Conservation (phyloP, 148 eudicot genomes). For the Diospyros lotus region DNA sequence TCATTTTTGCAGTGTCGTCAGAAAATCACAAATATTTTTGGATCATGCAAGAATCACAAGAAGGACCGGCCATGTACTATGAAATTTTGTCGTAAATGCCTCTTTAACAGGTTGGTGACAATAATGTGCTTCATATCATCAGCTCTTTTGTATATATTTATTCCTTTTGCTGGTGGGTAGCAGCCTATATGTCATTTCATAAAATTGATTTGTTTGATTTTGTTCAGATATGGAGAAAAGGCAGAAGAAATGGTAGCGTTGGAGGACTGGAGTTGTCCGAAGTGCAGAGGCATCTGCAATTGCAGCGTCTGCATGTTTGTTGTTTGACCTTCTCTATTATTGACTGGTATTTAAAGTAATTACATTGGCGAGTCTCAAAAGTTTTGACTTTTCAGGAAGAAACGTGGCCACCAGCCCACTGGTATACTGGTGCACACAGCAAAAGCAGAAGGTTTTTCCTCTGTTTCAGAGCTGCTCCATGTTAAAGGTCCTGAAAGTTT, state of each 20-base stretch:
- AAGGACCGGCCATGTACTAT: slow-evolving; percentile 51
- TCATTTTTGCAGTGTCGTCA: slow-evolving; percentile 79
- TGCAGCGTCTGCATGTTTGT: slow-evolving; percentile 34
- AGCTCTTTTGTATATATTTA: background rate
- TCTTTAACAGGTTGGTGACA: slow-evolving; percentile 58
- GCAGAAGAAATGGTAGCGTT: slow-evolving; percentile 22
- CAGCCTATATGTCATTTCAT: background rate
- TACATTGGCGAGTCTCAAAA: slow-evolving; percentile 1
- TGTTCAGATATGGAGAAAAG: slow-evolving; percentile 26
- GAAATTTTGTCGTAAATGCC: slow-evolving; percentile 75
- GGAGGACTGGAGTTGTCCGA: slow-evolving; percentile 30
- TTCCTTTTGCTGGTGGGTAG: background rate
- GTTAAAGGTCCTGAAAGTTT: slow-evolving; percentile 34
- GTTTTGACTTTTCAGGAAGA: slow-evolving; percentile 49
- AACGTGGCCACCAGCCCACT: slow-evolving; percentile 74
- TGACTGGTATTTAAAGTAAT: background rate
- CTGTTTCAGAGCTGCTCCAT: slow-evolving; percentile 20
- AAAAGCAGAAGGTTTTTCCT: slow-evolving; percentile 14
- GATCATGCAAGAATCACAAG: slow-evolving; percentile 62
- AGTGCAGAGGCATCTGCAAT: slow-evolving; percentile 30
- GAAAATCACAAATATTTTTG: slow-evolving; percentile 59
- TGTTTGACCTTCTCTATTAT: background rate
- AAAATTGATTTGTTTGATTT: background rate
- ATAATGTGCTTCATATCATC: background rate
- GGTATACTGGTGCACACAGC: slow-evolving; percentile 64